phyloP scores from a whole-genome alignment of 805 yeast genomes.

The Clavispora santaluciae region DNA sequence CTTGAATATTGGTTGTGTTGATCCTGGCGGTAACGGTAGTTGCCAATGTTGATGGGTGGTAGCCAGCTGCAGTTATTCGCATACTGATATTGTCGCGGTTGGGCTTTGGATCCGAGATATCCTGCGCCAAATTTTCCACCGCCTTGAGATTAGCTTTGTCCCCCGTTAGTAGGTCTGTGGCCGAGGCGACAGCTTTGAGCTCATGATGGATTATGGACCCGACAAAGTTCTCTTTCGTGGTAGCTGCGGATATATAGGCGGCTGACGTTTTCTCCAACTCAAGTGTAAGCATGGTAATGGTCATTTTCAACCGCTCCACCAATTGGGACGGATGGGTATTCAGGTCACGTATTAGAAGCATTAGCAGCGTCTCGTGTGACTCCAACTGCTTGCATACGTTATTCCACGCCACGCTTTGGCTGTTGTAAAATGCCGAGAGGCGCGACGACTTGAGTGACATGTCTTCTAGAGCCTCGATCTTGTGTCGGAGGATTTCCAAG shows the following conservation, averaged over 20 bases:
- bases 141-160: background rate
- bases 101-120: background rate
- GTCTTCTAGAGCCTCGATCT: constrained; percentile 24
- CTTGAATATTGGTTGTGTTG: background rate
- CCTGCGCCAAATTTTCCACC: background rate
- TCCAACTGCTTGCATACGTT: constrained; percentile 19
- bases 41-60: background rate
- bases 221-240: background rate
- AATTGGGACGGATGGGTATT: background rate
- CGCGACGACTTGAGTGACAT: constrained; percentile 21
- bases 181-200: constrained; percentile 17
- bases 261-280: background rate
- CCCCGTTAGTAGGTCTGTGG: constrained; percentile 1
- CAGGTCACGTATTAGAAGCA: constrained; percentile 3
- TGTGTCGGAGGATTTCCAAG: constrained; percentile 23
- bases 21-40: background rate
- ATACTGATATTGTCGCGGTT: background rate
- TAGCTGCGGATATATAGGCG: background rate
- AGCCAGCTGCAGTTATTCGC: constrained; percentile 1
- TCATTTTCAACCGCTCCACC: background rate
- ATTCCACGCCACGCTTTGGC: constrained; percentile 24
- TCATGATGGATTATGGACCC: constrained; percentile 14
- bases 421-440: constrained; percentile 25
- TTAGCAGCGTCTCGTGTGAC: constrained; percentile 23
- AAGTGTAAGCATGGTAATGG: background rate